Percentiles rank a stretch among this genome's conserved stretches.
Conservation (phyloP, 2,329 filamentous ascomycete species). For the Rhynchosporium agropyri region DNA sequence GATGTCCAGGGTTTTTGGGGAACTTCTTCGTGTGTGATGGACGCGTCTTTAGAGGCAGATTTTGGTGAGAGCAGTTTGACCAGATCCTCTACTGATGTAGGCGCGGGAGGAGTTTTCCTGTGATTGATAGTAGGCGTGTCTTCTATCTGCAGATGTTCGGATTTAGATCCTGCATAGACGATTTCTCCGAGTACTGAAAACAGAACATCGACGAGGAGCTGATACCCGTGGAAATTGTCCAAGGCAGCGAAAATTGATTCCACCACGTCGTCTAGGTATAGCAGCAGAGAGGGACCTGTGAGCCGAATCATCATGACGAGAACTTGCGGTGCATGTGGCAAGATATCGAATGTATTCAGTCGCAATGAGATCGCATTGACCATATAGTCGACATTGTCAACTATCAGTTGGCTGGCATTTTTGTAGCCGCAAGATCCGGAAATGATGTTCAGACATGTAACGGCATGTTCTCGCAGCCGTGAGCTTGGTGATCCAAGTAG, state of each 20-base stretch:
- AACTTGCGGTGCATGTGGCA: conserved; percentile 87
- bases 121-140: conserved; percentile 40
- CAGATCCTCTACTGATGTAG: conserved; percentile 50
- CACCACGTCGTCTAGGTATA: conserved; percentile 89
- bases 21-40: conserved; percentile 36
- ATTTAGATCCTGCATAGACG: conserved; percentile 76
- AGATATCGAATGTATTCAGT: conserved; percentile 89
- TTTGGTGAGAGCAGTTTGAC: conserved; percentile 60
- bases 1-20: conserved; percentile 44
- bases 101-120: conserved; percentile 48
- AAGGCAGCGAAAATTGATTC: conserved; percentile 88
- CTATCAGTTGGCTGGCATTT: conserved; percentile 75
- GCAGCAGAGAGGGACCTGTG: conserved; percentile 78
- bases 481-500: conserved; percentile 73
- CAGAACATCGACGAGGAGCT: conserved; percentile 78
- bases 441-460: conserved; percentile 80
- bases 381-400: conserved; percentile 94
- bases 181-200: conserved; percentile 83
- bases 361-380: conserved; percentile 89
- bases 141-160: conserved; percentile 49
- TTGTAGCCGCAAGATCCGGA: conserved; percentile 73
- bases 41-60: conserved; percentile 33
- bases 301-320: conserved; percentile 92
- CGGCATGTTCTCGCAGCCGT: conserved; percentile 76
- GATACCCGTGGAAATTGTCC: conserved; percentile 95